Evolutionary conservation across 768 basidiomycete genomes (phyloP).

Genomic region (Tulasnella calospora): DNA sequence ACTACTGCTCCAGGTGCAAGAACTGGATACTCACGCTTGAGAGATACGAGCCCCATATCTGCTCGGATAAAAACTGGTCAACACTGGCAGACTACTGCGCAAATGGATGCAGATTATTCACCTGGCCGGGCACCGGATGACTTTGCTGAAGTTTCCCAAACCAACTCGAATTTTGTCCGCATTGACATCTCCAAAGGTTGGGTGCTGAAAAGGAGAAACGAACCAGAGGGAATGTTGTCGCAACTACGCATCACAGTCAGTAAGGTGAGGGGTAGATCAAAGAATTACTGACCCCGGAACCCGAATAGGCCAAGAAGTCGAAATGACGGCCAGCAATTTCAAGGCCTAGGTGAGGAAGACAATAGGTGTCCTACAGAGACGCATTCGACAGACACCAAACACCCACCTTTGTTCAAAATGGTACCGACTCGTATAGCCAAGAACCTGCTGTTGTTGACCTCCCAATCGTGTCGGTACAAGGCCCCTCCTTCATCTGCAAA

Average conservation of each 20-base stretch:
- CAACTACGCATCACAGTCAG: conserved; percentile 47
- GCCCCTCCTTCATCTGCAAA: conserved; percentile 24
- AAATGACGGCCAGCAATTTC: conserved; percentile 26
- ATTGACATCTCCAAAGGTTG: conserved; percentile 43
- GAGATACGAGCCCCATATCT: conserved; percentile 71
- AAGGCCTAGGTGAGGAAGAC: conserved; percentile 9
- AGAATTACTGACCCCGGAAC: conserved; percentile 1
- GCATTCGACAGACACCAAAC: not conserved
- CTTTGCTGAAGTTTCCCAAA: conserved; percentile 58
- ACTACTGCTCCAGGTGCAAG: not conserved
- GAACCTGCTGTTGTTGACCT: conserved; percentile 23
- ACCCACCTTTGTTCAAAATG: conserved; percentile 10
- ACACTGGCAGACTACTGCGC: not conserved
- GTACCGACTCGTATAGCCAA: conserved; percentile 9
- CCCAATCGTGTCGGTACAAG: conserved; percentile 15
- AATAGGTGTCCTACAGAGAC: not conserved
- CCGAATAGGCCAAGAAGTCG: conserved; percentile 25
- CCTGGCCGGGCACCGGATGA: conserved; percentile 62
- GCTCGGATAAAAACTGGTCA: not conserved
- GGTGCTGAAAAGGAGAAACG: conserved; percentile 26
- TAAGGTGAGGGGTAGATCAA: conserved; percentile 37
- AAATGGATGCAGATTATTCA: not conserved
- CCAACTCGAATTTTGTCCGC: conserved; percentile 55
- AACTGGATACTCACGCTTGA: conserved; percentile 50
- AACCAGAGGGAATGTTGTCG: conserved; percentile 26